Evolutionary conservation across 1,284 basidiomycete genomes (phyloP), one percentile per base, ranked within the genome.

Genomic region (Moniliella sp.): DNA sequence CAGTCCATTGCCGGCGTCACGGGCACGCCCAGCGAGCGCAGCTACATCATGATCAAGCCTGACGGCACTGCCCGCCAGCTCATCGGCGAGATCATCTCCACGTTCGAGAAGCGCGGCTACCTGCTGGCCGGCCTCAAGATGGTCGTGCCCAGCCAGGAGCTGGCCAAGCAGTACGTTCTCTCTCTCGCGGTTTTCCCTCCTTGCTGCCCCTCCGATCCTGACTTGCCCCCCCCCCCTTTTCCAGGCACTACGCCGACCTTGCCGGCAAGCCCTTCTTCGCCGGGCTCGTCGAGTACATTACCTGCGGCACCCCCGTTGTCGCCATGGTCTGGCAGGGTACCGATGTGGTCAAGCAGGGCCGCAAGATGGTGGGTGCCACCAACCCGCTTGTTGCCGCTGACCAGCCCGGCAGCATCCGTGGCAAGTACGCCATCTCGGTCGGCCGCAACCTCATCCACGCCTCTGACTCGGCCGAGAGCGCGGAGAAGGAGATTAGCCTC

Each of bases 241-340:
- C 17, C n/a, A 7, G 28, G 52, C 56, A 59, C 48, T 59, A 59
- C 48, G 42, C 42, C 34, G 56, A 59, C 40, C 53, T 59, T n/a
- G n/a, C n/a, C 50, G 56, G 52, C 37, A 59, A 59, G 45, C 43
- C 47, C 34, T 59, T 59, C 50, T 59, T 57, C 52, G 46, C 51
- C 31, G 56, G 56, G 25, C 48, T 59, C 35, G 42, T 57, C 45
- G 52, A 57, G 51, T 40, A 30, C 33, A 81, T 93, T 86, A 71
- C 74, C 36, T 74, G 80, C 43, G 88, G 88, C 44, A n/a, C n/a
- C n/a, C 88, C 88, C 51, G 88, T 97, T 50, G 76, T 91, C 57
- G 80, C 72, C 59, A 88, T 93, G 75, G 88, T 88, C 57, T 93
- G 83, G 73, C 73, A 93, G 67, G 88, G 88, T 52, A 75, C 84